Evolutionary conservation across 805 yeast genomes (phyloP).

Genomic region (Lipomyces japonicus): DNA sequence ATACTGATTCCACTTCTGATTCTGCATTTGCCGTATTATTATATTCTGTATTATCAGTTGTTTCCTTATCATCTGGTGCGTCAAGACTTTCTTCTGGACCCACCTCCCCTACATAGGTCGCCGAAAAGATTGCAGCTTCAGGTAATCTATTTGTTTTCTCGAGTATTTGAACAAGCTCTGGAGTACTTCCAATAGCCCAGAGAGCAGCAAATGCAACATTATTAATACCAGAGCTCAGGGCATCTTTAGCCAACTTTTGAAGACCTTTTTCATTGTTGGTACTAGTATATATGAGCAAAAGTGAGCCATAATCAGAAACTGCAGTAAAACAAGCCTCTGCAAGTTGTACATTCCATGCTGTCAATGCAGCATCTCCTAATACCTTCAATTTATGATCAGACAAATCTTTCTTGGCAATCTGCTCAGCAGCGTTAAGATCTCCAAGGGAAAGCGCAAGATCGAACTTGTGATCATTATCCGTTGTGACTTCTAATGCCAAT

Average conservation of each 20-base stretch:
- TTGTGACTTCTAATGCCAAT: constrained; percentile 77
- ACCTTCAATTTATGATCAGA: constrained; percentile 80
- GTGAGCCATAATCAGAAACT: constrained; percentile 77
- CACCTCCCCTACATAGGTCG: constrained; percentile 59
- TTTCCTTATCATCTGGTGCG: too few species aligned
- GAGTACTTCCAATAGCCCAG: constrained; percentile 77
- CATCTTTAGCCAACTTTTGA: constrained; percentile 57
- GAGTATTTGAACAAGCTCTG: constrained; percentile 61
- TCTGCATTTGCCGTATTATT: too few species aligned
- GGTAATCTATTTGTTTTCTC: constrained; percentile 64
- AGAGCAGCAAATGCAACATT: constrained; percentile 88
- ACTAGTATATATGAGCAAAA: constrained; percentile 77
- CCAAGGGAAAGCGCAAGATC: constrained; percentile 80
- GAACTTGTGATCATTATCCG: constrained; percentile 86
- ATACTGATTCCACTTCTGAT: too few species aligned
- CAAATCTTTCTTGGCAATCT: constrained; percentile 48
- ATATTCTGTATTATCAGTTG: too few species aligned
- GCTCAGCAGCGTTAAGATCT: constrained; percentile 66
- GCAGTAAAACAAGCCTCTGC: constrained; percentile 77
- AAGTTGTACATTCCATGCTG: constrained; percentile 70
- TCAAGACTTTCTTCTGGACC: too few species aligned
- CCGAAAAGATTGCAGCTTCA: constrained; percentile 80
- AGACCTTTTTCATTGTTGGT: constrained; percentile 66
- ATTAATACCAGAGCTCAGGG: constrained; percentile 71
- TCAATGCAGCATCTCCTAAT: constrained; percentile 81